These are phyloP conservation scores for Kodamaea arcana DNA, from an alignment of 1,139 yeast genomes.

Conservation along the genomic window DNA sequence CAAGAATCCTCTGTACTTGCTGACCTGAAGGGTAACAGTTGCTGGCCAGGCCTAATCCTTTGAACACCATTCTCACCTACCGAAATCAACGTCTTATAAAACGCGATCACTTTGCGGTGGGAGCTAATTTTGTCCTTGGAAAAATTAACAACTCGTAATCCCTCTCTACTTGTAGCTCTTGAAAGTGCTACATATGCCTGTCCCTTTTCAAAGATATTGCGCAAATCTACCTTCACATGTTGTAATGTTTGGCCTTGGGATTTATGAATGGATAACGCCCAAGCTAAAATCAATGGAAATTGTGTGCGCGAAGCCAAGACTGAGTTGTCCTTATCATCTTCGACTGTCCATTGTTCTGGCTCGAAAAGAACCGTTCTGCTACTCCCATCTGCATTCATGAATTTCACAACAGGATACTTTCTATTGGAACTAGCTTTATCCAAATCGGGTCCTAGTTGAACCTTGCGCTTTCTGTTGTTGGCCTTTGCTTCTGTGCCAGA, in stretches of 20 bases:
- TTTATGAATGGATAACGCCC: conserved; percentile 95
- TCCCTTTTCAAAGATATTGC: conserved; percentile 66
- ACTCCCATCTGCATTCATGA: conserved; percentile 64
- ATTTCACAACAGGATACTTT: conserved; percentile 72
- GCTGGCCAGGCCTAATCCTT: conserved; percentile 11
- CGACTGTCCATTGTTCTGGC: conserved; percentile 43
- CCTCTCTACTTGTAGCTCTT: conserved; percentile 76
- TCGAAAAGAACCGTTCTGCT: conserved; percentile 60
- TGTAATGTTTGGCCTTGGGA: conserved; percentile 94
- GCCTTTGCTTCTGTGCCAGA: conserved; percentile 4
- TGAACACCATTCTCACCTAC: conserved; percentile 1
- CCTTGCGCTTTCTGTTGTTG: conserved; percentile 9
- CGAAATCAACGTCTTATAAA: conserved; percentile 40
- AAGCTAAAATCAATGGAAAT: conserved; percentile 82
- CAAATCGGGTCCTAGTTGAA: conserved; percentile 24
- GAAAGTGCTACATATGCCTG: conserved; percentile 55
- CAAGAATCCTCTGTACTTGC: neutral
- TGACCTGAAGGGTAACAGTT: conserved; percentile 7
- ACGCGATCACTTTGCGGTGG: conserved; percentile 58
- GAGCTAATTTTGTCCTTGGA: conserved; percentile 53
- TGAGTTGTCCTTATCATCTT: conserved; percentile 29
- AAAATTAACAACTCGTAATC: conserved; percentile 75
- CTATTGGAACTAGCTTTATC: conserved; percentile 29
- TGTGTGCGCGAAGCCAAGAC: conserved; percentile 42
- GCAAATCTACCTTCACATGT: conserved; percentile 75